Evolutionary conservation across 2,329 filamentous ascomycete species (phyloP), one percentile per base, ranked within the genome.

Genomic region (Blastomyces emzantsi): DNA sequence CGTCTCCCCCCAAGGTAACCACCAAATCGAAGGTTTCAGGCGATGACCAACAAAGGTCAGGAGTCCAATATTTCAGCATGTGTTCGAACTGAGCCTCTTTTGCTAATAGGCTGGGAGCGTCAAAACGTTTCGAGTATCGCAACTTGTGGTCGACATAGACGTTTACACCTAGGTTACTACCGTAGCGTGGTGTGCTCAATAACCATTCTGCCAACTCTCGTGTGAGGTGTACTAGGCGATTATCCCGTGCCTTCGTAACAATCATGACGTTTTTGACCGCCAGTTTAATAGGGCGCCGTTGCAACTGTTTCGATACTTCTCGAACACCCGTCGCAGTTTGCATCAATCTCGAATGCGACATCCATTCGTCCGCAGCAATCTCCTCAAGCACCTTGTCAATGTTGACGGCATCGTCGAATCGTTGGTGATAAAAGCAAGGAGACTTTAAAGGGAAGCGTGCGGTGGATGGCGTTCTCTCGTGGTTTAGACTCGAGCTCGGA

Each of bases 81-180:
- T 86, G 81, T 68, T 88, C 81, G 74, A 92, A 96, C 30, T 88
- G 86, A 13, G 86, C 81, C 70, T 97, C 87, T 70, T 89, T 85
- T 54, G 85, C 85, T 7, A 93, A 70, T 62, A 99, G 82, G 39
- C 86, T 85, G 3, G 85, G 78, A 1, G 90, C 86, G 70, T 92
- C 87, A 74, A 99, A 99, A 61, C 94, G 89, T 75, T 90, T 92
- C 5, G 92, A 96, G 70, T 87, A 87, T 70, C 87, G 87, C 66
- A 99, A 82, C 79, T 99, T 97, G 68, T 92, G 90, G 76, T 99
- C 94, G n/a, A 99, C 94, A 73, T 96, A 97, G 67, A 99, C 94
- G 70, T 93, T 96, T 62, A 99, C 89, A 17, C 94, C 94, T n/a
- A 94, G 74, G 66, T 94, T 87, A 62, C 86, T 91, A 54, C 91